These are phyloP conservation scores for Penicillium verhagenii DNA, from an alignment of 495 filamentous ascomycete species.

Conservation along the genomic window DNA sequence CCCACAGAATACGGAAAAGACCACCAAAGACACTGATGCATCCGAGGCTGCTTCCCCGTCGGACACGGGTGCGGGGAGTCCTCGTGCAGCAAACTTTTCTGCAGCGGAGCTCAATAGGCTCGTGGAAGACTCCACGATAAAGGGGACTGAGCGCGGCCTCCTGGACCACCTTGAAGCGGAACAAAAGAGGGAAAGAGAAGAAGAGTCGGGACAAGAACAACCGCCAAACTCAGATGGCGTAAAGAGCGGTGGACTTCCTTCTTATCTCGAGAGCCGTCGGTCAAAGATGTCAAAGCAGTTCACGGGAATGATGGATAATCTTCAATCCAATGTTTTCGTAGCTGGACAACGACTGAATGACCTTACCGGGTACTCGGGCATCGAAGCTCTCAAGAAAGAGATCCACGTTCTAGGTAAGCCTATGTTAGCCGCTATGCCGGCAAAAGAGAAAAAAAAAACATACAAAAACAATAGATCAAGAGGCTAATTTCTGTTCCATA, in stretches of 20 bases:
- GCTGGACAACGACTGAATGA: slow-evolving; percentile 88
- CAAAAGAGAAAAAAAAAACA: neutral
- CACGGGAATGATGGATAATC: slow-evolving; percentile 77
- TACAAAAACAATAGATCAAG: neutral
- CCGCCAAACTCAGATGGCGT: neutral
- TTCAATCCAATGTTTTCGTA: slow-evolving; percentile 79
- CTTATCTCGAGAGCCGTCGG: slow-evolving; percentile 69
- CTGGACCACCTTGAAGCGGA: slow-evolving; percentile 8
- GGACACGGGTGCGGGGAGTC: slow-evolving; percentile 25
- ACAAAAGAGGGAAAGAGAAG: neutral
- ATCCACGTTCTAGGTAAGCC: slow-evolving; percentile 66
- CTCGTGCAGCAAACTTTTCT: slow-evolving; percentile 11
- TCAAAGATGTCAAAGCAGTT: slow-evolving; percentile 72
- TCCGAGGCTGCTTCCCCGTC: slow-evolving; percentile 18
- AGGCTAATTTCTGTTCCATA: slow-evolving; percentile 4
- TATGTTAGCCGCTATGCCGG: neutral
- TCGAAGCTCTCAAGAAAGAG: slow-evolving; percentile 76
- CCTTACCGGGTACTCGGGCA: slow-evolving; percentile 90
- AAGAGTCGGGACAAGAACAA: slow-evolving; percentile 6
- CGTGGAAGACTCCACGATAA: slow-evolving; percentile 4
- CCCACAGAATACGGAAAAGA: slow-evolving; percentile 17
- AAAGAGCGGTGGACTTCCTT: slow-evolving; percentile 60
- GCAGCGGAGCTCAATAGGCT: slow-evolving; percentile 8
- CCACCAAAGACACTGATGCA: slow-evolving; percentile 13
- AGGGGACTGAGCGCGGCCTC: slow-evolving; percentile 5